These are phyloP conservation scores for Fomitopsis serialis DNA, from an alignment of 768 basidiomycete species.

Conservation along the genomic window DNA sequence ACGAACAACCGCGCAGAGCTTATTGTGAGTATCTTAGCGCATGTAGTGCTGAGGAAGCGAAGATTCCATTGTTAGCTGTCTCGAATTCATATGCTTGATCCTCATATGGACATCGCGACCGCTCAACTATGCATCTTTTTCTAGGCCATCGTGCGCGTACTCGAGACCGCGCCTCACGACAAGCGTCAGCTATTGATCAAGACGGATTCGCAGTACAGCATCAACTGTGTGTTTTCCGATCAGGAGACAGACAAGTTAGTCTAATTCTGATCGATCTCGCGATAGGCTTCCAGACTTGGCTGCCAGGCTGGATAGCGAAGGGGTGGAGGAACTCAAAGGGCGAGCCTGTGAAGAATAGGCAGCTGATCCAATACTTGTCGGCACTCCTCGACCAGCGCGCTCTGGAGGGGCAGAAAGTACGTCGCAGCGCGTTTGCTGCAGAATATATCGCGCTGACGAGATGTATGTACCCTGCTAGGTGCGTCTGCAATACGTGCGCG, in stretches of 20 bases:
- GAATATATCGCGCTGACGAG: background rate
- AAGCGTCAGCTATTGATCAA: constrained; percentile 63
- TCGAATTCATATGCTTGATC: background rate
- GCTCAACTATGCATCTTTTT: background rate
- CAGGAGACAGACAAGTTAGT: background rate
- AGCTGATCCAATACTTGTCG: constrained; percentile 65
- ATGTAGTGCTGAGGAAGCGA: too few species aligned
- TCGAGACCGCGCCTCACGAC: constrained; percentile 64
- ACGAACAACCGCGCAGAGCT: constrained; percentile 90
- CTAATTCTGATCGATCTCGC: background rate
- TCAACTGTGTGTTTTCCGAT: constrained; percentile 49
- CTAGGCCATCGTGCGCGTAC: constrained; percentile 78
- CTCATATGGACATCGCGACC: background rate
- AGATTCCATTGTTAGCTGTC: too few species aligned
- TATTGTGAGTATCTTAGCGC: too few species aligned
- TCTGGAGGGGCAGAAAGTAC: constrained; percentile 47
- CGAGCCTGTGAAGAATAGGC: constrained; percentile 63
- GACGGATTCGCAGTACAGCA: constrained; percentile 83
- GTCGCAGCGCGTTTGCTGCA: background rate
- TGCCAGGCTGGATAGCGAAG: constrained; percentile 58
- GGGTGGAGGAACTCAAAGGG: constrained; percentile 44
- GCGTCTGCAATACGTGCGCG: constrained; percentile 65
- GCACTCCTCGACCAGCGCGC: constrained; percentile 54
- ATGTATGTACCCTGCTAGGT: constrained; percentile 11
- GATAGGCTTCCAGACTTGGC: constrained; percentile 65